These are phyloP conservation scores for Dactylellina cionopaga DNA, from an alignment of 2,329 filamentous ascomycete species.

Conservation along the genomic window DNA sequence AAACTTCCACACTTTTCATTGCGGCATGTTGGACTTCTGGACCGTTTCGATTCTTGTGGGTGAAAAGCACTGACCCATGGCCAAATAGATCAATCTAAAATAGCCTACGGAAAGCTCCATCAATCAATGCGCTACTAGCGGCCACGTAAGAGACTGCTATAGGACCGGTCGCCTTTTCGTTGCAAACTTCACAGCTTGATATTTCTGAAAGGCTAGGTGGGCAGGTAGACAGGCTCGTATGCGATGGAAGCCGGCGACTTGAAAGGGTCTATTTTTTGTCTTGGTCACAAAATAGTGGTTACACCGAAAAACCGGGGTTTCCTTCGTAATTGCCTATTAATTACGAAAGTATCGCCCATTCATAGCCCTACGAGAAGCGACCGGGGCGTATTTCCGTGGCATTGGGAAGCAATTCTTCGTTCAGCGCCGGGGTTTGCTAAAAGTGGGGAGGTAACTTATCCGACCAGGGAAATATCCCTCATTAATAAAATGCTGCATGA, in stretches of 20 bases:
- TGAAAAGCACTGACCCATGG: constrained; percentile 39
- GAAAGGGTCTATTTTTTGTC: neutral
- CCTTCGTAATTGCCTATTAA: no score
- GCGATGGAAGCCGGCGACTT: neutral
- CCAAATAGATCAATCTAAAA: constrained; percentile 24
- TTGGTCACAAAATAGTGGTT: no score
- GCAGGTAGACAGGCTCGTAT: neutral
- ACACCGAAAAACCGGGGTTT: constrained; percentile 1
- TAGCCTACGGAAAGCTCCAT: constrained; percentile 24
- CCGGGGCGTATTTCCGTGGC: constrained; percentile 36
- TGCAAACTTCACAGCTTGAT: neutral
- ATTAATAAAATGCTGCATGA: constrained; percentile 20
- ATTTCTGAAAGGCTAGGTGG: neutral
- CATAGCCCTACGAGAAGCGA: constrained; percentile 46
- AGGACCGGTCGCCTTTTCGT: neutral
- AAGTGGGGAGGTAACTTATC: constrained; percentile 17
- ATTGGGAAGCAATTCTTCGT: constrained; percentile 31
- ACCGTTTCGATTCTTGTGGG: constrained; percentile 19
- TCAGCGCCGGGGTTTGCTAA: constrained; percentile 18
- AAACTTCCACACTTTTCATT: constrained; percentile 8
- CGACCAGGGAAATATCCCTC: constrained; percentile 41
- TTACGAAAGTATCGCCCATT: no score
- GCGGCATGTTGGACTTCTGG: constrained; percentile 14
- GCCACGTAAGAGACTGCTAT: constrained; percentile 32
- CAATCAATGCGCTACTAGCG: constrained; percentile 24